phyloP scores from a whole-genome alignment of 139 green algal genomes.

The Chlorella ohadii region DNA sequence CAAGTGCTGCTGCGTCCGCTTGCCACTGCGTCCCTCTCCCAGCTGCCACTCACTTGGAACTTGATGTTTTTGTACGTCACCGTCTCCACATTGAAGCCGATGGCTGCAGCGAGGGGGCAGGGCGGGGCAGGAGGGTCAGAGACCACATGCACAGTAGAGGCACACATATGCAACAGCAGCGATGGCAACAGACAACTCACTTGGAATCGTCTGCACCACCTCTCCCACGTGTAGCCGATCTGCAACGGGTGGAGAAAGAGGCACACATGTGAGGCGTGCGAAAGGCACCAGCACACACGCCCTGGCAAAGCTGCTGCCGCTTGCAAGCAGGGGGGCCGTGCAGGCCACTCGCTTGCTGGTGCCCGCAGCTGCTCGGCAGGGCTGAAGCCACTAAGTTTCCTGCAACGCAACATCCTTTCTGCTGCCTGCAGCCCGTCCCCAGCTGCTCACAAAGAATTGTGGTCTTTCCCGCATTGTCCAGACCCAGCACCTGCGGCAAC shows the following conservation, averaged over 20 bases:
- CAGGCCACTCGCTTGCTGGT: neutral
- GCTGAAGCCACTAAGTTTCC: too few relatives aligned
- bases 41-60: conserved; percentile 81
- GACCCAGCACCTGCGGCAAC: conserved; percentile 76
- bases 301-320: neutral
- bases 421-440: neutral
- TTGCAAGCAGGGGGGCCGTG: neutral
- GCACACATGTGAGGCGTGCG: neutral
- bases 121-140: too few relatives aligned
- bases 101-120: conserved; percentile 73
- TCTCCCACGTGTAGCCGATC: conserved; percentile 97
- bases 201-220: conserved; percentile 99
- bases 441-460: conserved; percentile 95
- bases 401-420: neutral
- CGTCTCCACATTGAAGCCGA: conserved; percentile 99
- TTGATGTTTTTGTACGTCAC: conserved; percentile 99
- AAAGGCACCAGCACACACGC: neutral
- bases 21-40: too few relatives aligned
- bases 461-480: conserved; percentile 99
- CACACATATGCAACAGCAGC: neutral
- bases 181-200: conserved; percentile 59
- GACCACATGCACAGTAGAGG: too few relatives aligned
- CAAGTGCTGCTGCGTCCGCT: too few relatives aligned
- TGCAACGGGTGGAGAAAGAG: conserved; percentile 40
- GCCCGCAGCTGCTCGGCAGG: too few relatives aligned